Conservation (phyloP, 2,329 filamentous ascomycete genomes). For the Phyllosticta ampelicida region DNA sequence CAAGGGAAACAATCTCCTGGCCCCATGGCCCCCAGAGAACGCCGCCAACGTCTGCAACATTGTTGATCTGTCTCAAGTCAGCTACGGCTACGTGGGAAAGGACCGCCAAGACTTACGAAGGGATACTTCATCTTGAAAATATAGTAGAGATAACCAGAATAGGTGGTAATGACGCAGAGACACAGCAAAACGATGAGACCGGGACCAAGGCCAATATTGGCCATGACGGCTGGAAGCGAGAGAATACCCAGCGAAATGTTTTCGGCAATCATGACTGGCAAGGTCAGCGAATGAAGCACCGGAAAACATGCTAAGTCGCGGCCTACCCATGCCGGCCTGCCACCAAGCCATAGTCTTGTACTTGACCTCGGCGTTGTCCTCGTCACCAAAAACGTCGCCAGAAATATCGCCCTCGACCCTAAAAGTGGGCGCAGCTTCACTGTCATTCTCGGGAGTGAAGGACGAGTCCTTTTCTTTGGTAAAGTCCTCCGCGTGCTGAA, state of each 20-base stretch:
- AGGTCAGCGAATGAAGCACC: constrained; percentile 20
- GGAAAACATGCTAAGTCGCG: neutral
- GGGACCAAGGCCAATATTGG: constrained; percentile 36
- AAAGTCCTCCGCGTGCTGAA: neutral
- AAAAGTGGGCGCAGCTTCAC: neutral
- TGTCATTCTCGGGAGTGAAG: neutral
- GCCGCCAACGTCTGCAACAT: constrained; percentile 58
- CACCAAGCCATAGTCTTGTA: constrained; percentile 42
- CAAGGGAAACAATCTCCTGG: constrained; percentile 46
- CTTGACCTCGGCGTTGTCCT: constrained; percentile 32
- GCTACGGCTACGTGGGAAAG: constrained; percentile 48
- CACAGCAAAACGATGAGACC: constrained; percentile 35
- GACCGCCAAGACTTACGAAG: constrained; percentile 32
- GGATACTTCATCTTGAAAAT: constrained; percentile 50
- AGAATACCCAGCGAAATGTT: constrained; percentile 43
- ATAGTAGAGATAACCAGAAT: constrained; percentile 51
- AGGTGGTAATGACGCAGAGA: constrained; percentile 48
- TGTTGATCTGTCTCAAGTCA: constrained; percentile 36
- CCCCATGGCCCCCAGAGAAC: constrained; percentile 47
- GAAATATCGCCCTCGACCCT: neutral
- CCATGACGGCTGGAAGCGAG: constrained; percentile 36
- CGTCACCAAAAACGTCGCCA: constrained; percentile 18
- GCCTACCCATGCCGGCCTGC: constrained; percentile 15
- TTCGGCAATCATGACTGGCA: constrained; percentile 43
- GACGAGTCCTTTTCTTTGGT: neutral